Conservation (phyloP, 129 eudicot genomes). For the Kitagawia praeruptora region DNA sequence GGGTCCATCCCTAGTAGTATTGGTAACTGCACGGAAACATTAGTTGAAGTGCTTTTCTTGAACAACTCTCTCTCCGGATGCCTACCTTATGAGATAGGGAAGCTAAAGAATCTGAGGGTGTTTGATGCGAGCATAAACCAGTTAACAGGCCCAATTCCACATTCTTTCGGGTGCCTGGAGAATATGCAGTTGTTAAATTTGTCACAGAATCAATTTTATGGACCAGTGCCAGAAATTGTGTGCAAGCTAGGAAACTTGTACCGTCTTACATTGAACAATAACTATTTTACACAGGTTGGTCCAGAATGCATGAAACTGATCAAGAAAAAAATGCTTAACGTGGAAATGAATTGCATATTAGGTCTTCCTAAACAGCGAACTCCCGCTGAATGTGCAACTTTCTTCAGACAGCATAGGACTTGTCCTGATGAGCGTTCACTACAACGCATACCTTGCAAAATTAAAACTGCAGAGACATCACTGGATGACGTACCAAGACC, state of each 20-base stretch:
- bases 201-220: conserved; percentile 19
- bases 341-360: conserved; percentile 29
- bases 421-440: conserved; percentile 11
- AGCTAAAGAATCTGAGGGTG: conserved; percentile 10
- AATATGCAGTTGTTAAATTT: conserved; percentile 18
- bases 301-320: conserved; percentile 34
- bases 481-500: neutral
- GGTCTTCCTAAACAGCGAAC: conserved; percentile 27
- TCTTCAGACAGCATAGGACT: conserved; percentile 15
- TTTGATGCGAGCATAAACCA: conserved; percentile 28
- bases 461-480: neutral
- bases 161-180: conserved; percentile 29
- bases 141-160: conserved; percentile 36
- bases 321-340: conserved; percentile 9
- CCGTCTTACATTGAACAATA: conserved; percentile 13
- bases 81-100: conserved; percentile 31
- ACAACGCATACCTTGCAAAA: conserved; percentile 14
- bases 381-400: conserved; percentile 14
- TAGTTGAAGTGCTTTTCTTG: conserved; percentile 25
- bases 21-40: conserved; percentile 2
- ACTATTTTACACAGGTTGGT: conserved; percentile 36
- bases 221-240: conserved; percentile 30
- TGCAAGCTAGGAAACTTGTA: conserved; percentile 16
- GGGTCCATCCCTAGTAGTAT: conserved; percentile 34
- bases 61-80: conserved; percentile 34